phyloP scores from a whole-genome alignment of 805 yeast genomes.

The Huiozyma sinensis region DNA sequence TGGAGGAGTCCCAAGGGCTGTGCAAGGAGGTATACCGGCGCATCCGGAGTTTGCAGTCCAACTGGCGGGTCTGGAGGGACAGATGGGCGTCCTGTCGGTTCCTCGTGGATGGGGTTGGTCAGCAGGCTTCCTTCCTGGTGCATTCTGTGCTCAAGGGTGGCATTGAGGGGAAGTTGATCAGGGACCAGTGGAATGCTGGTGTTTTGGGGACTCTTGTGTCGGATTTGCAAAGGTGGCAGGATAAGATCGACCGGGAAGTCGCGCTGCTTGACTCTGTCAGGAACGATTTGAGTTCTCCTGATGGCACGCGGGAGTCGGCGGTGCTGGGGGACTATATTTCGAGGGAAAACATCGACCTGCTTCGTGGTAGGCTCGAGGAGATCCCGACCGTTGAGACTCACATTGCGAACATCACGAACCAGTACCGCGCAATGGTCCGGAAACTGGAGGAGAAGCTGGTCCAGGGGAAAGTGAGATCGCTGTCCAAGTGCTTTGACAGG shows the following conservation, averaged over 20 bases:
- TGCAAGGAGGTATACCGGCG: constrained; percentile 37
- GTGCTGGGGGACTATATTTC: constrained; percentile 40
- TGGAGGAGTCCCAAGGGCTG: constrained; percentile 38
- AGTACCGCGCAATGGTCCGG: constrained; percentile 22
- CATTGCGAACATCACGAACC: constrained; percentile 22
- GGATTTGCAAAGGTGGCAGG: constrained; percentile 23
- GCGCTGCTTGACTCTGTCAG: not conserved
- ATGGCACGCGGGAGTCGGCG: not conserved
- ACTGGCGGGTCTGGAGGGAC: constrained; percentile 33
- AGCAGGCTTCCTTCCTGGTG: constrained; percentile 37
- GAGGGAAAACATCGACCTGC: constrained; percentile 24
- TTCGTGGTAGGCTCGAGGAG: constrained; percentile 25
- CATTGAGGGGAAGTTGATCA: constrained; percentile 21
- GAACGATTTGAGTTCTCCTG: not conserved
- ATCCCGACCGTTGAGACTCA: constrained; percentile 23
- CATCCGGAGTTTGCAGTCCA: constrained; percentile 6
- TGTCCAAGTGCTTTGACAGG: not conserved
- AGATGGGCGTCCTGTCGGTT: constrained; percentile 35
- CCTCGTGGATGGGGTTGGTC: constrained; percentile 34
- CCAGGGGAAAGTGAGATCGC: constrained; percentile 11
- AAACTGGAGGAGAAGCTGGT: constrained; percentile 20
- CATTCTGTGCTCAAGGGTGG: constrained; percentile 23
- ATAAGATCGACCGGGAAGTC: constrained; percentile 16
- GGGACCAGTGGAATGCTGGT: constrained; percentile 15
- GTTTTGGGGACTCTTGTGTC: constrained; percentile 13